Percentiles rank a stretch among this genome's conserved stretches.
phyloP scores from a whole-genome alignment of 768 basidiomycete genomes.

The Hypholoma sublateritium region DNA sequence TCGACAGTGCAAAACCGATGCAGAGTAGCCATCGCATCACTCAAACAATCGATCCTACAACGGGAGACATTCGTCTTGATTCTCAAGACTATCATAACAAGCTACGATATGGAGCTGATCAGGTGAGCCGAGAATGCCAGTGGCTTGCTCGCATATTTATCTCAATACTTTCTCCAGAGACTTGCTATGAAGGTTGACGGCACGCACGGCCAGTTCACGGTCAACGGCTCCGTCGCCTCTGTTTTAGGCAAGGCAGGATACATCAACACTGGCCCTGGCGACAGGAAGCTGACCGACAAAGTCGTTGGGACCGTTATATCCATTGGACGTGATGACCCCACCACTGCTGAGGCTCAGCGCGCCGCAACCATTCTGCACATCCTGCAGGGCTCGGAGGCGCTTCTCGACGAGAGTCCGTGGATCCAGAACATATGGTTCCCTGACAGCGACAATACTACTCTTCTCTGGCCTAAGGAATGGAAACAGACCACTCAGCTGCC shows the following conservation, averaged over 20 bases:
- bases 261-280: slow-evolving; percentile 20
- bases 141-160: not conserved
- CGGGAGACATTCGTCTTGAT: slow-evolving; percentile 22
- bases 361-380: slow-evolving; percentile 39
- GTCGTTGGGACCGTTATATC: slow-evolving; percentile 43
- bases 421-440: slow-evolving; percentile 50
- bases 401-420: slow-evolving; percentile 45
- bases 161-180: slow-evolving; percentile 16
- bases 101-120: slow-evolving; percentile 21
- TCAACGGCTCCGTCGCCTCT: slow-evolving; percentile 41
- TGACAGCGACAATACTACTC: slow-evolving; percentile 22
- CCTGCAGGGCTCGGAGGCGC: slow-evolving; percentile 37
- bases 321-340: slow-evolving; percentile 55
- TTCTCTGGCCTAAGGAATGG: slow-evolving; percentile 43
- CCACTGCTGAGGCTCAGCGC: slow-evolving; percentile 53
- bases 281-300: slow-evolving; percentile 24
- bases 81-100: slow-evolving; percentile 40
- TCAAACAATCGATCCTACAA: slow-evolving; percentile 13
- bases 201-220: slow-evolving; percentile 33
- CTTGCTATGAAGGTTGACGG: slow-evolving; percentile 28
- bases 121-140: slow-evolving; percentile 31
- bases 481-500: not conserved
- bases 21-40: slow-evolving; percentile 42
- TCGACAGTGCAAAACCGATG: slow-evolving; percentile 48
- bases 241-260: slow-evolving; percentile 38